Percentiles rank a stretch among this genome's conserved stretches.
phyloP scores from a whole-genome alignment of 1,284 basidiomycete genomes.

The Microbotryum saponariae region DNA sequence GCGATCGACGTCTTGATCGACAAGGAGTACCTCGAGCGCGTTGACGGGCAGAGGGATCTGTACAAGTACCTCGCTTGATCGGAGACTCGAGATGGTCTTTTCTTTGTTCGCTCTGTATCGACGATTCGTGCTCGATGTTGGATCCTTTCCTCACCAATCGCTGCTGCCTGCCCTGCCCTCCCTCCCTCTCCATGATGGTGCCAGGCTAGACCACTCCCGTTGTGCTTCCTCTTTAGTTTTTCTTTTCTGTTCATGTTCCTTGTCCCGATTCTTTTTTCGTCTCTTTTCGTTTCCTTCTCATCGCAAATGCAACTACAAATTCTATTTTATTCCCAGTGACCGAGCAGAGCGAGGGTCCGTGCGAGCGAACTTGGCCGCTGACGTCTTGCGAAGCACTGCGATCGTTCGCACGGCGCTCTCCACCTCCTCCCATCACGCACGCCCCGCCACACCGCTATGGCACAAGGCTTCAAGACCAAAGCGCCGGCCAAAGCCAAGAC shows the following conservation, averaged over 20 bases:
- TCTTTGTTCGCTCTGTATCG: background rate
- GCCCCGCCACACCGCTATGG: constrained; percentile 1
- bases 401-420: too few relatives aligned
- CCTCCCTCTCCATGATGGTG: too few relatives aligned
- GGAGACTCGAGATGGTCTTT: background rate
- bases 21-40: constrained; percentile 87
- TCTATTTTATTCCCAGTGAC: too few relatives aligned
- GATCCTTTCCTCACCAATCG: background rate
- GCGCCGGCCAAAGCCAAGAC: constrained; percentile 12
- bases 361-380: too few relatives aligned
- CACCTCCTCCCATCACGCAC: background rate
- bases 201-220: too few relatives aligned
- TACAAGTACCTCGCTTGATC: constrained; percentile 10
- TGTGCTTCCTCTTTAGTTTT: too few relatives aligned
- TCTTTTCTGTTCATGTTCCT: too few relatives aligned
- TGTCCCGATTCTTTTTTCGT: too few relatives aligned
- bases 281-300: too few relatives aligned
- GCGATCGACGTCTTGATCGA: constrained; percentile 96
- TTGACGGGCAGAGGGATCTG: constrained; percentile 51
- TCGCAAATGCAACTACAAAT: too few relatives aligned
- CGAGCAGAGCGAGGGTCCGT: background rate
- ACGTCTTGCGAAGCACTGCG: background rate
- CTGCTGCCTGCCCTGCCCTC: background rate
- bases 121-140: background rate
- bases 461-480: constrained; percentile 24